Base-by-base conservation (phyloP, 306 rosid genomes). In the Alnus rubra region DNA sequence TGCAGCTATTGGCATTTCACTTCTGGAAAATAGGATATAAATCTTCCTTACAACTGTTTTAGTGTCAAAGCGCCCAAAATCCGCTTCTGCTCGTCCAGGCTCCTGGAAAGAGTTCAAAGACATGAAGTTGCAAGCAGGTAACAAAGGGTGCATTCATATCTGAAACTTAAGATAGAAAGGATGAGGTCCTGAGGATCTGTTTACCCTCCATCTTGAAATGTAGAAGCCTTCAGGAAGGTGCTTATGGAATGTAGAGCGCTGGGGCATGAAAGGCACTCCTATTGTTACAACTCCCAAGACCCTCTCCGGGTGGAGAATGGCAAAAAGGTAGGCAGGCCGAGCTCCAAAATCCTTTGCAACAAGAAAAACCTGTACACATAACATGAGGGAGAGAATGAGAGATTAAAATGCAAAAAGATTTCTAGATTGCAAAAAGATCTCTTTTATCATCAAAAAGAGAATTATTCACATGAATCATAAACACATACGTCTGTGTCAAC, bases 51-150 rank as follows among this genome's bases (percentile, higher is more conserved):
- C 88, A 23, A 92, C 94, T 2, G 91, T 90, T 81, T 87, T 90
- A 0, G 82, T 89, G 62, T 92, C 89, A 28, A 92, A 75, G 16
- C 96, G 96, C 62, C 92, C 86, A 72, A 92, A 94, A 90, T 92
- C 97, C 71, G 92, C 90, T 79, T 94, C 98, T 11, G 97, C 94
- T 70, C 94, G 82, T 2, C 97, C 97, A 14, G 96, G 94, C 83
- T 86, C 86, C 97, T 92, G 71, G 3, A 49, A 71, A 52, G 63
- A 53, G 39, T 28, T 18, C 52, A 65, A 23, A 79, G 14, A 75
- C 76, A 74, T 71, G 63, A 79, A 62, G 74, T 77, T 53, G 37
- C 5, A 51, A 67, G 77, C 18, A 60, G 42, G 8, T 12, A 10
- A 14, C 28, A 42, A 19, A 0, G 18, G 1, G 7, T 35, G 15